Base-by-base conservation (phyloP, 768 basidiomycete species). In the Collybia nuda region DNA sequence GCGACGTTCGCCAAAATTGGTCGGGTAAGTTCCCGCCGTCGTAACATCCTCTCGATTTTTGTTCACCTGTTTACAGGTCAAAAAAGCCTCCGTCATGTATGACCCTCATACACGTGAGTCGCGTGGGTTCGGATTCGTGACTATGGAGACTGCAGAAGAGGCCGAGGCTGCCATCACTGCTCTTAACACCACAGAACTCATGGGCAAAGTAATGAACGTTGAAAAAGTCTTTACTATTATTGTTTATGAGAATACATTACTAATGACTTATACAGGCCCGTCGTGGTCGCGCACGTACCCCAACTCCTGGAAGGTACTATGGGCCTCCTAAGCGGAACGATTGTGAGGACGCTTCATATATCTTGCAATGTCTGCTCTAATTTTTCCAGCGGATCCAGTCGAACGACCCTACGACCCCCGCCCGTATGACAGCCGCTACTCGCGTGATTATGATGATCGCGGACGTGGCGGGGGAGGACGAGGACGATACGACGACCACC, bases 291-390 rank as follows among this genome's bases (percentile, higher is more conserved):
- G 93, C 92, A 15, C 79, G 93, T 56, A 90, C 93, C 11, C 90
- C 96, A 2, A 99, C 96, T 5, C 96, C 96, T 2, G 96, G 96
- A 22, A 75, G 88, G 47, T 99, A 99, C 79, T 92, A 90, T 55
- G 95, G 93, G 0, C 92, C 93, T 41, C 91, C 93, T 39, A 93
- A 95, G 72, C 80, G 90, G 35, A 71, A 74, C 52, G 85, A 87
- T 54, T 67, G 86, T 86, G 59, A 51, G 79, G 67, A 29, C 57
- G 50, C 22, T 53, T 44, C 18, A 35, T 45, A n/a, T 23, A 43
- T 19, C 1, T 19, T 26, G 2, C 36, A 17, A 46, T 36, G 21
- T 39, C 22, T 43, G 19, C 26, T 50, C 51, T 60, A 15, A 56
- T 48, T 21, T 44, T 18, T 53, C 46, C 58, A 51, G 21, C 48